phyloP scores from a whole-genome alignment of 2,329 filamentous ascomycete genomes.

The Colletotrichum cuscutae region DNA sequence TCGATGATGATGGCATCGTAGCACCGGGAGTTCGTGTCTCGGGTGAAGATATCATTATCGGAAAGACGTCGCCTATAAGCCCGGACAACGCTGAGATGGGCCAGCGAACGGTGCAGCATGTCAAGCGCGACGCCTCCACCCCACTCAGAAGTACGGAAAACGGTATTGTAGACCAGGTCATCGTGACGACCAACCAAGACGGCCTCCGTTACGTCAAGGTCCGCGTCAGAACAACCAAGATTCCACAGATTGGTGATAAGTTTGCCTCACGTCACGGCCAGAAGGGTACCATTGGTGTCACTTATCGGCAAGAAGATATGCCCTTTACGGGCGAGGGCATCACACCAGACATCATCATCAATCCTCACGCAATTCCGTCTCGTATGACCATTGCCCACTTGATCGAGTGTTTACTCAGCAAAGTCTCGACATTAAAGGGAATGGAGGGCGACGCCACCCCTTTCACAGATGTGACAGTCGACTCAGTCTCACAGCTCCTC shows the following conservation, averaged over 20 bases:
- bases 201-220: conserved; percentile 97
- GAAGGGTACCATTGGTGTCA: conserved; percentile 99
- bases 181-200: conserved; percentile 94
- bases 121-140: conserved; percentile 95
- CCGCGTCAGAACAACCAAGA: conserved; percentile 95
- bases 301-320: conserved; percentile 98
- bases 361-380: conserved; percentile 98
- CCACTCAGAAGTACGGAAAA: conserved; percentile 95
- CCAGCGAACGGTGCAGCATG: conserved; percentile 88
- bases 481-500: conserved; percentile 87
- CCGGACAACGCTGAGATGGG: conserved; percentile 94
- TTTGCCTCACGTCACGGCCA: conserved; percentile 99
- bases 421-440: conserved; percentile 92
- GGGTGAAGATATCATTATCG: conserved; percentile 98
- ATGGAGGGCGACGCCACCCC: conserved; percentile 98
- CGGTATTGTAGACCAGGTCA: conserved; percentile 93
- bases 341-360: conserved; percentile 96
- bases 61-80: conserved; percentile 95
- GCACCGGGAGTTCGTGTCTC: conserved; percentile 94
- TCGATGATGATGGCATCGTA: conserved; percentile 95
- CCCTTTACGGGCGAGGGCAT: conserved; percentile 94
- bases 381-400: conserved; percentile 99
- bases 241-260: conserved; percentile 98
- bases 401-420: conserved; percentile 97
- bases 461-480: conserved; percentile 97